phyloP scores from a whole-genome alignment of 2,329 filamentous ascomycete species.

The Ilyonectria sp. region DNA sequence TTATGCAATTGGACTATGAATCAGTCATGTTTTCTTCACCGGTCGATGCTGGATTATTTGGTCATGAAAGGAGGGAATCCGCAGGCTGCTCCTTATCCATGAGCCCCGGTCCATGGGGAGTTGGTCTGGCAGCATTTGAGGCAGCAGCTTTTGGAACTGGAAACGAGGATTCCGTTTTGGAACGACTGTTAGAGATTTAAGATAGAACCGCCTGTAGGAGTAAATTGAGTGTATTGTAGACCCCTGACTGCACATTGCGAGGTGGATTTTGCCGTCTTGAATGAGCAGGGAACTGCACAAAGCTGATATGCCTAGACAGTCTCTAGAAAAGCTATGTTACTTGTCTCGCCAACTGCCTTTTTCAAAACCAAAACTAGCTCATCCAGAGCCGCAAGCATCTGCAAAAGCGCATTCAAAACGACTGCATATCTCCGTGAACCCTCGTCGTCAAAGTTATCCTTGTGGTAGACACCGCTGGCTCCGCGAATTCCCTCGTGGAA shows the following conservation, averaged over 20 bases:
- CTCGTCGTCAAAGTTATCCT: conserved; percentile 1
- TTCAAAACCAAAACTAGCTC: conserved; percentile 12
- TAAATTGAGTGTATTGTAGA: too few species aligned
- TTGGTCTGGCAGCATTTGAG: neutral
- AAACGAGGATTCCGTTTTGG: neutral
- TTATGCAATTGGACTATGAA: neutral
- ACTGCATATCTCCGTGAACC: neutral
- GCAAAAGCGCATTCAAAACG: conserved; percentile 3
- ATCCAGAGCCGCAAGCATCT: conserved; percentile 1
- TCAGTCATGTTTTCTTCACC: neutral
- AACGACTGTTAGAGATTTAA: neutral
- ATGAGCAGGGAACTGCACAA: too few species aligned
- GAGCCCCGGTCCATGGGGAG: neutral
- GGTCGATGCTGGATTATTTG: neutral
- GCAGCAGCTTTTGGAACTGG: neutral
- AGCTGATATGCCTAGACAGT: neutral
- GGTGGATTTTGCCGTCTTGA: too few species aligned
- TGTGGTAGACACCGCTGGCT: neutral
- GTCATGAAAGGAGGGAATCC: neutral
- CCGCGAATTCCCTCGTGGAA: neutral
- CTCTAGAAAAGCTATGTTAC: neutral
- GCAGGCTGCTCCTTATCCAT: neutral
- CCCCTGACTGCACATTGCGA: too few species aligned
- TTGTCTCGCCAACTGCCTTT: conserved; percentile 7
- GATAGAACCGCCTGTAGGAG: neutral